phyloP scores from a whole-genome alignment of 257 asterid species.

The Scutellaria barbata region DNA sequence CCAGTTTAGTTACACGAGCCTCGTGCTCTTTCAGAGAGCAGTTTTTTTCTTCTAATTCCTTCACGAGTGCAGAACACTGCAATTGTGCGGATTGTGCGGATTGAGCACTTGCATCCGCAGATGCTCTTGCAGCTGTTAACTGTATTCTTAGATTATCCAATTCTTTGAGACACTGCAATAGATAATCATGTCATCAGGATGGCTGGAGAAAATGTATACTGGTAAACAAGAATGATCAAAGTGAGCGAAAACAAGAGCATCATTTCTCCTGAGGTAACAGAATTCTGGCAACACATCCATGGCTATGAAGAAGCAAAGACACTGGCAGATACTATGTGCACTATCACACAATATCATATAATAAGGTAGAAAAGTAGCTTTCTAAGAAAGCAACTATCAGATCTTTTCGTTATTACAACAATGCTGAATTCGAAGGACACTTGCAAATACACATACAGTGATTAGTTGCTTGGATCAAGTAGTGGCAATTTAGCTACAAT shows the following conservation, averaged over 20 bases:
- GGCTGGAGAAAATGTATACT: background rate
- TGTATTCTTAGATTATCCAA: slow-evolving; percentile 71
- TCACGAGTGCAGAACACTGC: slow-evolving; percentile 70
- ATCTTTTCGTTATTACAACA: background rate
- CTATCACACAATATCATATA: too few species aligned
- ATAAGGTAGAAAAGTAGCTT: too few species aligned
- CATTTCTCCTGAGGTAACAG: background rate
- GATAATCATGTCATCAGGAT: slow-evolving; percentile 6
- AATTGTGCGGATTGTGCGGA: slow-evolving; percentile 81
- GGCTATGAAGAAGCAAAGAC: background rate
- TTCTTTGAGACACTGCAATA: slow-evolving; percentile 68
- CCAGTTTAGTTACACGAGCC: slow-evolving; percentile 59
- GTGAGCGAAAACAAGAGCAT: slow-evolving; percentile 1
- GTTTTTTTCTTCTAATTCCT: slow-evolving; percentile 74
- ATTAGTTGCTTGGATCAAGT: background rate
- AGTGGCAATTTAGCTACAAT: background rate
- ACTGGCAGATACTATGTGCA: too few species aligned
- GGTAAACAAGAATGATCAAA: background rate
- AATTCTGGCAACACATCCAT: background rate
- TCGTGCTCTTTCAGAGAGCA: slow-evolving; percentile 73
- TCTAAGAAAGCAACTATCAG: too few species aligned
- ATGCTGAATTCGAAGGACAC: background rate
- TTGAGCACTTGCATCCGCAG: slow-evolving; percentile 80
- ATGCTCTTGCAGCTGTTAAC: slow-evolving; percentile 66
- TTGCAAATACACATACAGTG: background rate